Percentiles rank a stretch among this genome's conserved stretches.
phyloP scores from a whole-genome alignment of 1,284 basidiomycete genomes.

The Fomitiporia mediterranea region DNA sequence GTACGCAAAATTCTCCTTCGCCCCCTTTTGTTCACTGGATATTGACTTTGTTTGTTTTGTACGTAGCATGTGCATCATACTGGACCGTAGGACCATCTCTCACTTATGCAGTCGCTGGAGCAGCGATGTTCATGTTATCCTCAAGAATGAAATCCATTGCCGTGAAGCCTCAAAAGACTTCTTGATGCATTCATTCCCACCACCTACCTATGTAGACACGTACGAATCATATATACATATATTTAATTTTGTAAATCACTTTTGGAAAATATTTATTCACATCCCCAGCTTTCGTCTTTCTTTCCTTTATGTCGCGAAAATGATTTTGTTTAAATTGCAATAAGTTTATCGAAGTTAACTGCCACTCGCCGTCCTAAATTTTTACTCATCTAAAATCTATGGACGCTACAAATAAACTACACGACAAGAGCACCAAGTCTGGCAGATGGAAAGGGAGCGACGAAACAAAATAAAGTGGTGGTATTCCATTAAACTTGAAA shows the following conservation, averaged over 20 bases:
- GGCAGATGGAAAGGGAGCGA: no score
- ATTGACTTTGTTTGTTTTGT: slow-evolving; percentile 15
- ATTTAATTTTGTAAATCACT: background rate
- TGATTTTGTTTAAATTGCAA: no score
- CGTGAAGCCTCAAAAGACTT: slow-evolving; percentile 33
- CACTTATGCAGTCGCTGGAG: slow-evolving; percentile 66
- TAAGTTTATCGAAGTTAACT: no score
- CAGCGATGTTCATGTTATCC: slow-evolving; percentile 58
- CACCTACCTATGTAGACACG: no score
- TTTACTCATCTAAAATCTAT: background rate
- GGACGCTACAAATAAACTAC: background rate
- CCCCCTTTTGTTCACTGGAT: slow-evolving; percentile 11
- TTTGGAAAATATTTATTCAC: background rate
- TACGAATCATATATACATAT: no score
- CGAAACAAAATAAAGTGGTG: no score
- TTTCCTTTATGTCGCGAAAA: background rate
- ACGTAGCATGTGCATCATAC: slow-evolving; percentile 74
- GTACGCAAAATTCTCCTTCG: slow-evolving; percentile 36
- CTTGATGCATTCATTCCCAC: no score
- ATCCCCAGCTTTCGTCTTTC: no score
- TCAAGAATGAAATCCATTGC: slow-evolving; percentile 39
- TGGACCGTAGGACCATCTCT: slow-evolving; percentile 79
- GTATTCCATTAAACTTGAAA: no score
- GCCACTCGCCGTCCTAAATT: no score
- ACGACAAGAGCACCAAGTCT: no score